Percentiles rank a stretch among this genome's conserved stretches.
Conservation (phyloP, 352 stramenopile genomes). For the Phytophthora pini region DNA sequence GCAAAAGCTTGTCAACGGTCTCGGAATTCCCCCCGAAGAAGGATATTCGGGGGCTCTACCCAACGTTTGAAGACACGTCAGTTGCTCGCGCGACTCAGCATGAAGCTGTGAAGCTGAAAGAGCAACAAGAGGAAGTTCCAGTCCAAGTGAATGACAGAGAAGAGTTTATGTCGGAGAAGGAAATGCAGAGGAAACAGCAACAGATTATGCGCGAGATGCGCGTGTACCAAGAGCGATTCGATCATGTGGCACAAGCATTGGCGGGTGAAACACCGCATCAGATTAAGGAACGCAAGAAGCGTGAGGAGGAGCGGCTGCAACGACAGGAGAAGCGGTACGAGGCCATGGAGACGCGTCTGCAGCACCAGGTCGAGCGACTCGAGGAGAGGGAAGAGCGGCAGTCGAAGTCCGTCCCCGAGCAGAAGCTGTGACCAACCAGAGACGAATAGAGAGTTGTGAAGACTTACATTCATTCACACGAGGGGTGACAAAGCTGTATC, state of each 20-base stretch:
- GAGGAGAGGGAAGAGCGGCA: slow-evolving; percentile 56
- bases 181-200: slow-evolving; percentile 35
- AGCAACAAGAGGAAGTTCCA: background rate
- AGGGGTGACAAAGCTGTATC: background rate
- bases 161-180: slow-evolving; percentile 19
- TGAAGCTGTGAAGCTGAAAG: background rate
- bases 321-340: slow-evolving; percentile 57
- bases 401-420: slow-evolving; percentile 45
- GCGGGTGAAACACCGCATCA: slow-evolving; percentile 74
- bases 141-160: slow-evolving; percentile 5
- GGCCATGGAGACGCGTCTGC: slow-evolving; percentile 51
- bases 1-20: background rate
- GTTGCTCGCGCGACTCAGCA: slow-evolving; percentile 3
- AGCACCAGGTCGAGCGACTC: slow-evolving; percentile 58
- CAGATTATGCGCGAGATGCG: slow-evolving; percentile 51
- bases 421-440: slow-evolving; percentile 5
- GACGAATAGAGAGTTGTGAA: background rate
- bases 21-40: slow-evolving; percentile 8
- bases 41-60: slow-evolving; percentile 27
- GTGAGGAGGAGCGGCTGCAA: slow-evolving; percentile 54
- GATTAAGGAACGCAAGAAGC: slow-evolving; percentile 51
- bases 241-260: slow-evolving; percentile 71
- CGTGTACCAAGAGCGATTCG: slow-evolving; percentile 50
- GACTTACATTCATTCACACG: slow-evolving; percentile 6
- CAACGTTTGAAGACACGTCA: slow-evolving; percentile 32